Percentiles rank a stretch among this genome's conserved stretches.
Evolutionary conservation across 129 eudicot species (phyloP).

Genomic region (Flaveria brownii): DNA sequence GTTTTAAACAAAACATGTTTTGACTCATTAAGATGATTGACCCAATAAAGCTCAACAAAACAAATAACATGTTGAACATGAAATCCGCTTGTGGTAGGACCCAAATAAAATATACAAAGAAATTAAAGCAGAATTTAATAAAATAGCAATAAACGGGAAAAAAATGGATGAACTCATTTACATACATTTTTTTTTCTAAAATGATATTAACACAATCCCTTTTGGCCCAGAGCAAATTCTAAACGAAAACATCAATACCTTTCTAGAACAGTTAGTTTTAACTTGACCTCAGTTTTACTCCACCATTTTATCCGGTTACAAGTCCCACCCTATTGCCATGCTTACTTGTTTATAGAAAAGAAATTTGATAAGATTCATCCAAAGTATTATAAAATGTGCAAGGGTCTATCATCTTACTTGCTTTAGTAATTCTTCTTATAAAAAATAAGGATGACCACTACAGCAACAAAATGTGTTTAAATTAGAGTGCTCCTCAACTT

Average conservation of each 20-base stretch:
- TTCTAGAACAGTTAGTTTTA: neutral
- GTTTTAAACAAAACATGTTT: neutral
- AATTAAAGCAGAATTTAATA: neutral
- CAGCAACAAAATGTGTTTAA: slow-evolving; percentile 57
- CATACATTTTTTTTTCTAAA: neutral
- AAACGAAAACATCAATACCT: neutral
- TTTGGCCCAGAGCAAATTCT: neutral
- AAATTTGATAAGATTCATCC: neutral
- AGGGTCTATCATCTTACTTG: slow-evolving; percentile 48
- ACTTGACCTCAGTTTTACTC: neutral
- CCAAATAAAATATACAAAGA: neutral
- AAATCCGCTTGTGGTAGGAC: neutral
- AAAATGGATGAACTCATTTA: neutral
- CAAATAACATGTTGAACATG: neutral
- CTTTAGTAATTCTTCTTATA: slow-evolving; percentile 55
- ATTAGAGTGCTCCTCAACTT: slow-evolving; percentile 35
- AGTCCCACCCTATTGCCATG: neutral
- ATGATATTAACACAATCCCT: neutral
- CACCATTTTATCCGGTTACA: neutral
- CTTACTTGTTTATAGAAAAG: neutral
- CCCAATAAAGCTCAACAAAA: neutral
- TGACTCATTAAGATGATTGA: neutral
- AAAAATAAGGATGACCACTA: slow-evolving; percentile 88
- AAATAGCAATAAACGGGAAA: neutral
- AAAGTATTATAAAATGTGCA: neutral